Base-by-base conservation (phyloP, 345 rosid genomes). In the Lumnitzera littorea region DNA sequence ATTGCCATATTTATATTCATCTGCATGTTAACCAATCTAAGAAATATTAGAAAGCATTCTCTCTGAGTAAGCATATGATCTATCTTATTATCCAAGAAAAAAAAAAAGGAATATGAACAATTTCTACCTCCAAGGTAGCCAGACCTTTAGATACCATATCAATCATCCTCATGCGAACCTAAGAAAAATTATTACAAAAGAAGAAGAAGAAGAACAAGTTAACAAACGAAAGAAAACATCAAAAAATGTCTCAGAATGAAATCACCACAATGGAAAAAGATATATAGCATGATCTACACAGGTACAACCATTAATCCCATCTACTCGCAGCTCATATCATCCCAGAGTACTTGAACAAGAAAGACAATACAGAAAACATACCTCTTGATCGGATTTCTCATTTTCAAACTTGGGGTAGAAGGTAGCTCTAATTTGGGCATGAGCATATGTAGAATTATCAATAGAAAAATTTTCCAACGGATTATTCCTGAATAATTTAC, bases 301-400 rank as follows among this genome's bases (percentile, higher is more conserved):
- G 11, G 43, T 36, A 36, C 7, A 36, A 36, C 43, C 7, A 36
- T 9, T 36, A 9, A 9, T 20, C 43, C 10, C 17, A 51, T 4
- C 50, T 47, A 29, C 46, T 24, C 56, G 23, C 12, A 3, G 25
- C 46, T 51, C 12, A 6, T 25, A 31, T 11, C 50, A 25, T 24
- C 11, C 24, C 13, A 20, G 62, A 49, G 29, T 25, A 50, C 36
- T 49, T 24, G 9, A 15, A 12, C 24, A 62, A 36, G 17, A 49
- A 15, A 23, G 11, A 15, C 27, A 56, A 17, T 43, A 24, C 53
- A 52, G 36, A 47, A 56, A 61, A 15, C 56, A 0, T 70, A 90
- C 99, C 97, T 94, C 97, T 68, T 94, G 97, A 74, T 94, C 99
- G 53, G 99, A 78, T 83, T 94, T 90, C 78, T 94, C 99, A 53